Evolutionary conservation across 345 rosid species (phyloP), one percentile per base, ranked within the genome.

Genomic region (Brassica incana): DNA sequence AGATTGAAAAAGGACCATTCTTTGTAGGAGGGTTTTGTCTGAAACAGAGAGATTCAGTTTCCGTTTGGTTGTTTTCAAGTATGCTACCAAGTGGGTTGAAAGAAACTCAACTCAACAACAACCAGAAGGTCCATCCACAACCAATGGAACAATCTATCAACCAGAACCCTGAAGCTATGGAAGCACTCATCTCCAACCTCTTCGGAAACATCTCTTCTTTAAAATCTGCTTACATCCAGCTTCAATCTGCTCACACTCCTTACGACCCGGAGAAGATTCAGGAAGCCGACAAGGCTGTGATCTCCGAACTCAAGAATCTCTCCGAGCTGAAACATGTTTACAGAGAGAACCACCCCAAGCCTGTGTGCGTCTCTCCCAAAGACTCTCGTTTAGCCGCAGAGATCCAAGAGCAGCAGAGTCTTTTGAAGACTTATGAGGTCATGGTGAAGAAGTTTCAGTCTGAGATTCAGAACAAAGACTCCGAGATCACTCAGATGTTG

Each of bases 391-490:
- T 92, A 84, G 97, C 95, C 80, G 95, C 90, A 6, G 97, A 92
- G 90, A 89, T 92, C 52, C 97, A 92, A 80, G 97, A 92, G 67
- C 97, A 90, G 70, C 95, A 88, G 83, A 88, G 90, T 87, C 83
- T 92, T 16, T 84, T 92, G 74, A 92, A 92, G 85, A 90, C 97
- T 35, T 92, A 92, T n/a, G 97, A 92, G 75, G 95, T 92, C 16
- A 92, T 92, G 95, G 97, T 90, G 77, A 92, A 90, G 85, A 92
- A 89, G 36, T 90, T 92, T 70, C 97, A 92, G 79, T 92, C 93
- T 36, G 95, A 92, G 84, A 90, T 90, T 78, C 93, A 92, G 82
- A 92, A 92, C 59, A 92, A 92, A 79, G 97, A 92, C 74, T 85
- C 95, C 8, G 97, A 90, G 82, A 85, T 90, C 84, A 79, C 61